Base-by-base conservation (phyloP, 371 early-diverging fungal genomes). In the Haplosporangium sp. region DNA sequence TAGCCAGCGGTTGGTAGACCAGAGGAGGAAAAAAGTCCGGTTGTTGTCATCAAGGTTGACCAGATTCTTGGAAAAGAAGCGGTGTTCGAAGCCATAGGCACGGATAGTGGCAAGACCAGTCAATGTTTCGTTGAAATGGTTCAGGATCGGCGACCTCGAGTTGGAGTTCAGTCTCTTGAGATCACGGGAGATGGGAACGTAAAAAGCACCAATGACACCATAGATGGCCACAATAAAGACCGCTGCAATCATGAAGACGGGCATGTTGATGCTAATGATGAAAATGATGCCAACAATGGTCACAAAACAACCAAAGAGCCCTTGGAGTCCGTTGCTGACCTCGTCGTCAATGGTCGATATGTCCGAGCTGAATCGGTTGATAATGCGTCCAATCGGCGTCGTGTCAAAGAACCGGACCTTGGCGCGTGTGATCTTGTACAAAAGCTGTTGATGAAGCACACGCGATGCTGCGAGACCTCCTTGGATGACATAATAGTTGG, bases 351-450 rank as follows among this genome's bases (percentile, higher is more conserved):
- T 76, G 0, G 87, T 83, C 55, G 85, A 83, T 43, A 86, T 83
- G 41, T 86, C 87, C 23, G 87, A 87, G 58, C 88, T 86, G 73
- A 96, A 95, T 11, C 96, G 85, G 80, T 94, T 94, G 79, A 95
- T 69, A 53, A 96, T 92, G 14, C 95, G 90, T 11, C 96, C 96
- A 21, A 95, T 75, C 8, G 96, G 96, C 7, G 95, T 96, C 29
- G 83, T 89, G 53, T 96, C 95, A 67, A 93, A 94, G 86, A 95
- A 95, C 18, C 90, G 83, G 53, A 94, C 82, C 59, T 85, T 86
- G 20, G 92, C 89, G 18, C 85, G 85, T 51, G 89, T 76, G 14
- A 91, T 83, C 12, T 86, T 81, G 29, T 60, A 59, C 55, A 92
- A 75, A 13, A 89, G 67, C 18, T 71, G 63, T 38, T 83, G 82